A percentile compares a stretch with the other conserved stretches of the same genome.
These are phyloP conservation scores for Cercophora newfieldiana DNA, from an alignment of 495 filamentous ascomycete genomes.

Conservation along the genomic window DNA sequence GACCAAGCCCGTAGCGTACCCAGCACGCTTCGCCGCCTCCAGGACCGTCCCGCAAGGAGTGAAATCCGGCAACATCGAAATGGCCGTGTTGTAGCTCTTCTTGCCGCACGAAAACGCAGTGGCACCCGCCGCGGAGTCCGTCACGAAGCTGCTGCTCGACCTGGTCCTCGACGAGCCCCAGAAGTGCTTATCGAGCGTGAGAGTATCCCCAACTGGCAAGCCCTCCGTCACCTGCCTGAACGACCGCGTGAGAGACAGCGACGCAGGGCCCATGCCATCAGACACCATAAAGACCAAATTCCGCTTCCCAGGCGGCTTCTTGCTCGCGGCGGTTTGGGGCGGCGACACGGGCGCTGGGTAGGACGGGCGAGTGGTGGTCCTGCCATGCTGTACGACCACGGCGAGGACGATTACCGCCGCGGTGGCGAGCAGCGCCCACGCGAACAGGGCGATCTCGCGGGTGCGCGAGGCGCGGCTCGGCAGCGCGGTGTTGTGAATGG, in stretches of 20 bases:
- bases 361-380: slow-evolving; percentile 34
- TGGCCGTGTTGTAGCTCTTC: slow-evolving; percentile 97
- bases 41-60: slow-evolving; percentile 90
- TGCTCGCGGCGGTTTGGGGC: slow-evolving; percentile 57
- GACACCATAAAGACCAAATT: slow-evolving; percentile 99
- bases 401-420: slow-evolving; percentile 72
- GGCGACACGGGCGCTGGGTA: slow-evolving; percentile 16
- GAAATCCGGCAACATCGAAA: slow-evolving; percentile 81
- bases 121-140: slow-evolving; percentile 92
- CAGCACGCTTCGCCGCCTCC: slow-evolving; percentile 87
- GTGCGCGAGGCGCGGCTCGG: slow-evolving; percentile 21
- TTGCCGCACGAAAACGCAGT: slow-evolving; percentile 90
- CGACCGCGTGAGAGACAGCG: slow-evolving; percentile 77
- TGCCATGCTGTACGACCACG: slow-evolving; percentile 68
- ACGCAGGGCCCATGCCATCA: slow-evolving; percentile 96
- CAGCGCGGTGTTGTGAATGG: slow-evolving; percentile 22
- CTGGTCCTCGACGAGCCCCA: slow-evolving; percentile 88
- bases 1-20: slow-evolving; percentile 90
- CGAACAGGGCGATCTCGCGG: slow-evolving; percentile 69
- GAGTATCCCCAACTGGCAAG: slow-evolving; percentile 65
- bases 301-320: slow-evolving; percentile 73
- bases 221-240: slow-evolving; percentile 71
- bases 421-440: slow-evolving; percentile 89
- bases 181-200: slow-evolving; percentile 80
- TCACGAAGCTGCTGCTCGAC: slow-evolving; percentile 78